Percentiles rank a stretch among this genome's conserved stretches.
Evolutionary conservation across 1,284 basidiomycete genomes (phyloP).

Genomic region (Sporisorium graminicola): DNA sequence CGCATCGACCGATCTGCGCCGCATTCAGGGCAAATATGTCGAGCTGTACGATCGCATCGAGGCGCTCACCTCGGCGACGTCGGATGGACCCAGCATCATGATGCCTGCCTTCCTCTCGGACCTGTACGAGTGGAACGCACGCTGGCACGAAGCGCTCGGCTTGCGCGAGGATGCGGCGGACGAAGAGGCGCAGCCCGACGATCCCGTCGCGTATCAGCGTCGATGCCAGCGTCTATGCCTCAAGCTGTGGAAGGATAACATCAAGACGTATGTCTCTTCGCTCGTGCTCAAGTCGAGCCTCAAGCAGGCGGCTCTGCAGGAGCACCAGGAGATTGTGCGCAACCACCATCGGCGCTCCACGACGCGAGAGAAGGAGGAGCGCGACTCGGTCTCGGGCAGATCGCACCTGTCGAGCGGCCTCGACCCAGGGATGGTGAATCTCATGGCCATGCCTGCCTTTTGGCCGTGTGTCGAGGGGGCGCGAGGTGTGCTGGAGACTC

Average conservation of each 20-base stretch:
- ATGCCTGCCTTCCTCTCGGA: slow-evolving; percentile 52
- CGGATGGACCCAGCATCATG: slow-evolving; percentile 50
- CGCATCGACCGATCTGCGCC: slow-evolving; percentile 42
- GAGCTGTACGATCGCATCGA: slow-evolving; percentile 51
- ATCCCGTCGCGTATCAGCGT: slow-evolving; percentile 21
- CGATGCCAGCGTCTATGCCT: slow-evolving; percentile 38
- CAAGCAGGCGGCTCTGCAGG: slow-evolving; percentile 44
- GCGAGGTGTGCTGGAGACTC: slow-evolving; percentile 38
- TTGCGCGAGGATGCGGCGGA: slow-evolving; percentile 39
- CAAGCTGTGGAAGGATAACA: slow-evolving; percentile 48
- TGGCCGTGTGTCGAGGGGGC: slow-evolving; percentile 53
- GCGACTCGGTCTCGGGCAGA: slow-evolving; percentile 40
- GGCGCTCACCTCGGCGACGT: slow-evolving; percentile 35
- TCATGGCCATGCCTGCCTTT: slow-evolving; percentile 53
- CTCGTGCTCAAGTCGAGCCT: slow-evolving; percentile 50
- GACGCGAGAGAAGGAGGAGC: slow-evolving; percentile 41
- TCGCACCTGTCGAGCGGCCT: slow-evolving; percentile 28
- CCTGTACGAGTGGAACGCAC: slow-evolving; percentile 43
- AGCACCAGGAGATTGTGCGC: slow-evolving; percentile 50
- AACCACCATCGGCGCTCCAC: slow-evolving; percentile 42
- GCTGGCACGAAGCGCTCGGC: slow-evolving; percentile 44
- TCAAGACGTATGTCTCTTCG: slow-evolving; percentile 53
- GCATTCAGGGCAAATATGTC: slow-evolving; percentile 51
- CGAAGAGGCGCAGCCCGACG: slow-evolving; percentile 31
- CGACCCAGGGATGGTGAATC: slow-evolving; percentile 42